Evolutionary conservation across 73 alveolate genomes (phyloP), one percentile per base, ranked within the genome.

Genomic region (Diophrys sp.): DNA sequence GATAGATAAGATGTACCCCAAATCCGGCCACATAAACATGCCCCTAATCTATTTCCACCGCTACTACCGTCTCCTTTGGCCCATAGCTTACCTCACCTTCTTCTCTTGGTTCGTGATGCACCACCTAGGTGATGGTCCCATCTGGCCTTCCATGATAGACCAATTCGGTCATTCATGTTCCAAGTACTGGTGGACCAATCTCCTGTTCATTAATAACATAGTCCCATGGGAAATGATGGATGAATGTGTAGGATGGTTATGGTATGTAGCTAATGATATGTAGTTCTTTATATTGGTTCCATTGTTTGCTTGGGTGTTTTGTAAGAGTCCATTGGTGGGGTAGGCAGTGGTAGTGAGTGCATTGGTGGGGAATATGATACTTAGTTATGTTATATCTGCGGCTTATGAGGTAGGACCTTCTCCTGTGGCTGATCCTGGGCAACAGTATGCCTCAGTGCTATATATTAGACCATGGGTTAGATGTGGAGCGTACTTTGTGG

Each of bases 261-360:
- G 89, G 89, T 80, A 67, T 62, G 2, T 80, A 26, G 78, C 79
- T 14, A 73, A 74, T 44, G 89, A 80, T 34, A 73, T 80, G 84
- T 81, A 80, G 54, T 80, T 80, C 70, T 73, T 31, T 55, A n/a
- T 80, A 0, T 23, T 54, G 18, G 24, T 81, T 1, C 83, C 84
- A 0, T 14, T 34, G 0, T 14, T 74, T 2, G 31, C 29, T 23
- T 25, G 14, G 23, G 1, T 56, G 14, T 73, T 71, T 27, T 44
- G 68, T 29, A 74, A 73, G 54, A 80, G 31, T 8, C 31, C 11
- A 31, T 24, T 27, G 14, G 18, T 14, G 2, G 89, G 89, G 25
- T 75, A 31, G 5, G 28, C 28, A 2, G 18, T 44, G 5, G 62
- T 44, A 11, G 62, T 5, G 18, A 18, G n/a, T 5, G 18, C 18